Base-by-base conservation (phyloP, 2,329 filamentous ascomycete species). In the Pseudohalonectria lignicola region DNA sequence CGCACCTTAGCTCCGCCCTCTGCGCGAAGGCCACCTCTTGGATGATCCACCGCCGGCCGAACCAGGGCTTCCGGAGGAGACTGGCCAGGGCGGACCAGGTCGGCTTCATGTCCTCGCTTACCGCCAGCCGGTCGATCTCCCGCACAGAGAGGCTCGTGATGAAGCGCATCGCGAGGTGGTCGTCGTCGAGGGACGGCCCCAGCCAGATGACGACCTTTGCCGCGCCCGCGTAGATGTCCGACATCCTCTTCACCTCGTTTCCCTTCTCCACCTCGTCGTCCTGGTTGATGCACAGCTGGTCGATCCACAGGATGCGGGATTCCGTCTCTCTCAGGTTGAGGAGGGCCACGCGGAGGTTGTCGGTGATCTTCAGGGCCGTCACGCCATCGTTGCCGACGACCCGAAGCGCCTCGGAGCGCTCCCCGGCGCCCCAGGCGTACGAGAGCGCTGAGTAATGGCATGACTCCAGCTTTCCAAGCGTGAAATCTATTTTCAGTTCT, bases 201-300 rank as follows among this genome's bases (percentile, higher is more conserved):
- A 39, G 31, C 37, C 37, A 39, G 21, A 35, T 18, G 12, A 29
- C n/a, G 12, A 39, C 37, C 9, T 16, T 16, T 2, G 5, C 40
- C 4, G 47, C 45, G 13, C 45, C 38, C 6, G 26, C 32, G 30
- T 50, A 54, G 12, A 53, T 51, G 6, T 38, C 38, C 21, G 43
- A 42, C 52, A 53, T 54, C 34, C 47, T n/a, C n/a, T n/a, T n/a
- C n/a, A 45, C 31, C 32, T 45, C 39, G 3, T 20, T 26, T 4
- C 31, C 37, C 34, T 44, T 44, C 30, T 45, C 40, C 6, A 12
- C 28, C 10, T 31, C 11, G 31, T 42, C 39, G 7, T 17, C 15
- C 28, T 45, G 43, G 35, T 44, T 40, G 29, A 45, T 45, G 33
- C 43, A 43, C 17, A 45, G 12, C n/a, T 36, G 33, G 19, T 42